Percentiles rank a stretch among this genome's conserved stretches.
phyloP scores from a whole-genome alignment of 768 basidiomycete species.

The Phanerodontia chrysosporium region DNA sequence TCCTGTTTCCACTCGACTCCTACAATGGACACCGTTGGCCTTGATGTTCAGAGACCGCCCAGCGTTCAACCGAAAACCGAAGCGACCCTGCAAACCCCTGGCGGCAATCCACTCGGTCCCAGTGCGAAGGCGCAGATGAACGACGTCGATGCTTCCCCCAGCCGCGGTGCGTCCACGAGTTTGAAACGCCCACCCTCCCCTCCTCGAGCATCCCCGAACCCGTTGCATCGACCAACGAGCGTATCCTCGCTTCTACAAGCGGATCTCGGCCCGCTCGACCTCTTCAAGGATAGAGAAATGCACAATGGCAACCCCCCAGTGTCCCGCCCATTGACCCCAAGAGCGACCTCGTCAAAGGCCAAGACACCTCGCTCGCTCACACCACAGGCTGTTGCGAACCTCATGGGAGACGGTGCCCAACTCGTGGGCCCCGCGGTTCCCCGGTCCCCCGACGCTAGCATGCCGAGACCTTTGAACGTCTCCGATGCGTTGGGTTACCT shows the following conservation, averaged over 20 bases:
- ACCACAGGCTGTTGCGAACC: slow-evolving; percentile 1
- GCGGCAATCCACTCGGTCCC: slow-evolving; percentile 14
- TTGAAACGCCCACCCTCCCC: not conserved
- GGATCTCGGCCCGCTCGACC: not conserved
- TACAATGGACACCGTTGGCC: not conserved
- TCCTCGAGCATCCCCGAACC: not conserved
- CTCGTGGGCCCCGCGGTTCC: slow-evolving; percentile 11
- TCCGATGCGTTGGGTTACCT: slow-evolving; percentile 91
- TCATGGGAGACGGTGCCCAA: slow-evolving; percentile 1
- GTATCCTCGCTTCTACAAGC: not conserved
- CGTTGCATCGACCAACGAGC: not conserved
- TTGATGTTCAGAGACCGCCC: not conserved
- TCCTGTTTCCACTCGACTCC: too few relatives aligned
- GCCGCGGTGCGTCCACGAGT: not conserved
- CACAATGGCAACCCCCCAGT: not conserved
- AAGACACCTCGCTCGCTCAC: slow-evolving; percentile 8
- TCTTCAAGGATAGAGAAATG: not conserved
- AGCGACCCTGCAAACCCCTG: not conserved
- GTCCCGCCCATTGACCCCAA: slow-evolving; percentile 7
- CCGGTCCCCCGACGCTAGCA: slow-evolving; percentile 9
- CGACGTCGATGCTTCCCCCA: slow-evolving; percentile 6
- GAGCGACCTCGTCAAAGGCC: not conserved
- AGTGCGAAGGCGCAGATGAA: slow-evolving; percentile 7
- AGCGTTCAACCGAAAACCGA: not conserved
- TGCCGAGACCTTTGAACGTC: slow-evolving; percentile 73